phyloP scores from a whole-genome alignment of 495 filamentous ascomycete genomes.

The Aspergillus nidulans region DNA sequence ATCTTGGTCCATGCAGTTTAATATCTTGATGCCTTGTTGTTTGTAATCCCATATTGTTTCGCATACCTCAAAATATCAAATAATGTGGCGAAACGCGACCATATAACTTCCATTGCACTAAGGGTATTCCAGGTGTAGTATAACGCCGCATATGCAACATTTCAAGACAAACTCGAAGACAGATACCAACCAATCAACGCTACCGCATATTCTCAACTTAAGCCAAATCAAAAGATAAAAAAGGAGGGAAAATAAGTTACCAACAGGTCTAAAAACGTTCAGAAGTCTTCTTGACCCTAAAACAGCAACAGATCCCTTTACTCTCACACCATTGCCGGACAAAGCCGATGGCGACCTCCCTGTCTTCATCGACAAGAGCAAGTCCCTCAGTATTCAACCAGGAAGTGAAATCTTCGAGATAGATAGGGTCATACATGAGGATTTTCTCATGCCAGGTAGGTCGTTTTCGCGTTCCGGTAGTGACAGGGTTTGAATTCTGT shows the following conservation, averaged over 20 bases:
- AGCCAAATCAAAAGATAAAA: not conserved
- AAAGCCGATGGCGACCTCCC: constrained; percentile 52
- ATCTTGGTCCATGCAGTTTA: too few relatives aligned
- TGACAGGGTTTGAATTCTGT: not conserved
- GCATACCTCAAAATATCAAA: too few relatives aligned
- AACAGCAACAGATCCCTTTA: constrained; percentile 69
- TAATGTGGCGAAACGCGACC: too few relatives aligned
- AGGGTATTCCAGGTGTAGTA: not conserved
- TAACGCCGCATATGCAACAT: constrained; percentile 4
- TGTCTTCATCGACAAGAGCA: constrained; percentile 55
- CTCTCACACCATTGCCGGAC: constrained; percentile 86
- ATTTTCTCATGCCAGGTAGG: constrained; percentile 86
- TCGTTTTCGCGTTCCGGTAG: constrained; percentile 8
- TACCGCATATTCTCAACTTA: not conserved
- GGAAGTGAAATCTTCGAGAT: constrained; percentile 76
- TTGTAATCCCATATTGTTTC: too few relatives aligned
- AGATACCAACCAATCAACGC: not conserved
- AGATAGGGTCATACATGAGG: constrained; percentile 86
- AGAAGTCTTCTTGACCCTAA: not conserved
- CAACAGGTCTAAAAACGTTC: constrained; percentile 10
- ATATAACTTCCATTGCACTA: not conserved
- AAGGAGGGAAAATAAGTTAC: not conserved
- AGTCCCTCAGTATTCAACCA: constrained; percentile 80
- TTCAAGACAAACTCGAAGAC: not conserved
- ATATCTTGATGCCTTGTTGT: too few relatives aligned